Evolutionary conservation across 2,329 filamentous ascomycete genomes (phyloP), one percentile per base, ranked within the genome.

Genomic region (Aureobasidium sp.): DNA sequence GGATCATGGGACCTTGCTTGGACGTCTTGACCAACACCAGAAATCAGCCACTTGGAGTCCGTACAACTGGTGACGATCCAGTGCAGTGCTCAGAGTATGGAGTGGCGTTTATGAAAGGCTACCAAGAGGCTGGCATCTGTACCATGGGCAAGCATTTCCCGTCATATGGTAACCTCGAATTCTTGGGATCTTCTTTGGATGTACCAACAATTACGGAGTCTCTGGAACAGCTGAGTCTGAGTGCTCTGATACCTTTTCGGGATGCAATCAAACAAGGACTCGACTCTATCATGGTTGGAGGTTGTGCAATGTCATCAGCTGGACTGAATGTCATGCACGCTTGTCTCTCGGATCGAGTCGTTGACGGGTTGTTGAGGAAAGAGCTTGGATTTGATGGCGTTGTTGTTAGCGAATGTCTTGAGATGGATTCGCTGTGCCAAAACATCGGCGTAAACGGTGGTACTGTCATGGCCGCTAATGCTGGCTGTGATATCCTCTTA

Each of bases 381-480:
- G 91, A 97, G 67, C 82, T 97, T 27, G 88, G 89, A 2, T 97
- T 97, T 69, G 84, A 90, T 55, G 93, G 93, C 1, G 92, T 97
- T 2, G 91, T 94, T 27, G 91, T 97, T 55, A 97, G 92, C 0
- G 93, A 97, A 71, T 97, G 93, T 67, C 78, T 97, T 8, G 93
- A 97, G 73, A 97, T 97, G 93, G 92, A 97, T 70, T 91, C 92
- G 0, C 82, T 97, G 9, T 94, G 91, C 66, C 90, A 96, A 71
- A 95, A 97, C 69, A 94, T 97, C 55, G 93, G 93, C n/a, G 91
- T 99, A 20, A 91, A 93, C 67, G 93, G 94, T 44, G 94, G 94
- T 14, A 96, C 93, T 0, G 91, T 97, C 68, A 97, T 97, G 91
- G 94, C 94, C 3, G 90, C 97, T 56, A 94, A 96, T 73, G 93